phyloP scores from a whole-genome alignment of 2,329 filamentous ascomycete genomes.

The Phoma sp. region DNA sequence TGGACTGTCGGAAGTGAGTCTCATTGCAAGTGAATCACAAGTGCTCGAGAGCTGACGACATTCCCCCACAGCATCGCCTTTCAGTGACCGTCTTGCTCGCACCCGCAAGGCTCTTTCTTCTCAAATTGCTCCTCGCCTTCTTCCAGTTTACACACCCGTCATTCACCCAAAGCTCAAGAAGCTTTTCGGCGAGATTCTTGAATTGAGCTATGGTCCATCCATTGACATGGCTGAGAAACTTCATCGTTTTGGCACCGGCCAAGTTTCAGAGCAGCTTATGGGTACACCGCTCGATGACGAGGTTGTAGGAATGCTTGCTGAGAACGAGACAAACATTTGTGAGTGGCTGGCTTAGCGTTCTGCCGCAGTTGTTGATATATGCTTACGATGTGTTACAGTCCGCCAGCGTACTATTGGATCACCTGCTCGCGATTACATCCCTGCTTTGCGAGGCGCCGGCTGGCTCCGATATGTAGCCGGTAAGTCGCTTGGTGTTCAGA shows the following conservation, averaged over 20 bases:
- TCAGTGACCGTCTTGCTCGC: slow-evolving; percentile 20
- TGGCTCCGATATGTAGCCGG: slow-evolving; percentile 17
- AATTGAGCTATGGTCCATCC: slow-evolving; percentile 21
- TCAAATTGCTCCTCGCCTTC: slow-evolving; percentile 21
- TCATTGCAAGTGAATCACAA: no score
- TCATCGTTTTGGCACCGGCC: slow-evolving; percentile 22
- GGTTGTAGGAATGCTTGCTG: slow-evolving; percentile 22
- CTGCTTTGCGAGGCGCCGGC: slow-evolving; percentile 13
- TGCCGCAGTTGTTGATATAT: no score
- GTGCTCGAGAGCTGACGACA: background rate
- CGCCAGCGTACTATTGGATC: slow-evolving; percentile 23
- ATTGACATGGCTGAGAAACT: slow-evolving; percentile 24
- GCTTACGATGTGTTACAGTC: no score
- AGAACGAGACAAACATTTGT: slow-evolving; percentile 26
- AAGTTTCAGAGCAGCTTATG: slow-evolving; percentile 25
- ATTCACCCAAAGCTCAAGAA: slow-evolving; percentile 26
- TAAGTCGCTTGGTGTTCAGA: slow-evolving; percentile 17
- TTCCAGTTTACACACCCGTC: slow-evolving; percentile 24
- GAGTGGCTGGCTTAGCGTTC: no score
- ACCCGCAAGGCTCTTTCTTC: slow-evolving; percentile 23
- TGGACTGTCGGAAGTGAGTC: slow-evolving; percentile 2
- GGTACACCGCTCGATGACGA: slow-evolving; percentile 20
- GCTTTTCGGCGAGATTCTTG: slow-evolving; percentile 19
- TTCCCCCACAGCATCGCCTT: slow-evolving; percentile 13
- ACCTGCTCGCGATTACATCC: slow-evolving; percentile 22